A percentile compares a stretch with the other conserved stretches of the same genome.
Conservation (phyloP, 768 basidiomycete genomes). For the Cantharellus anzutake region DNA sequence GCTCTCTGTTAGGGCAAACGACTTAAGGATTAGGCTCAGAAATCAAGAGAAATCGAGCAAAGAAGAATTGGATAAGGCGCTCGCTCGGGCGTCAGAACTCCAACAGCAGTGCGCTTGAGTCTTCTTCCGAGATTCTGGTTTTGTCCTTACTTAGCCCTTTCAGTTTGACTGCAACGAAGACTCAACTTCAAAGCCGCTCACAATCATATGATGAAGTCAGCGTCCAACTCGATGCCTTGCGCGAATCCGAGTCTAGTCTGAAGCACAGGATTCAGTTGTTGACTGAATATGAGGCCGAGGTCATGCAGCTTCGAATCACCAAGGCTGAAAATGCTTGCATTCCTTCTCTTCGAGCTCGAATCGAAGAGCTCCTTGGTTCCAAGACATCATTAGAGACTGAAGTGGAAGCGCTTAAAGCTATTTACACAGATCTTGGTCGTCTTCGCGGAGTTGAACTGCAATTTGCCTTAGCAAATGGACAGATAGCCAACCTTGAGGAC, state of each 20-base stretch:
- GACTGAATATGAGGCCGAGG: not conserved
- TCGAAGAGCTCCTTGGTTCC: not conserved
- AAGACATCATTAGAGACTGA: not conserved
- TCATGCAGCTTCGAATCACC: not conserved
- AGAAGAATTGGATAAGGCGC: not conserved
- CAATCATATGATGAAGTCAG: not conserved
- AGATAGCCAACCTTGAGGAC: not conserved
- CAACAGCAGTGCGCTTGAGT: not conserved
- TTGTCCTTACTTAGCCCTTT: not conserved
- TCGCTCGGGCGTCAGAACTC: not conserved
- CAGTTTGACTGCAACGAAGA: not conserved
- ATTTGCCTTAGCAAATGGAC: not conserved
- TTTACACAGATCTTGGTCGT: not conserved
- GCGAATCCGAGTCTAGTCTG: not conserved
- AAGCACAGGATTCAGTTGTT: not conserved
- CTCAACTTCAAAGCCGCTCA: not conserved
- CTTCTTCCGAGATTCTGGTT: not conserved
- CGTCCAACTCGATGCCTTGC: not conserved
- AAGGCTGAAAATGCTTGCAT: not conserved
- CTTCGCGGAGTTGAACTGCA: not conserved
- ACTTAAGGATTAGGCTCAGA: too few species aligned
- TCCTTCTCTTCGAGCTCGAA: not conserved
- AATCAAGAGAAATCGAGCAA: not conserved
- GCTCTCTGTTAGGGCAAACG: too few species aligned
- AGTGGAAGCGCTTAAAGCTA: not conserved